Base-by-base conservation (phyloP, 352 stramenopile species). In the Pythium utonaiense region DNA sequence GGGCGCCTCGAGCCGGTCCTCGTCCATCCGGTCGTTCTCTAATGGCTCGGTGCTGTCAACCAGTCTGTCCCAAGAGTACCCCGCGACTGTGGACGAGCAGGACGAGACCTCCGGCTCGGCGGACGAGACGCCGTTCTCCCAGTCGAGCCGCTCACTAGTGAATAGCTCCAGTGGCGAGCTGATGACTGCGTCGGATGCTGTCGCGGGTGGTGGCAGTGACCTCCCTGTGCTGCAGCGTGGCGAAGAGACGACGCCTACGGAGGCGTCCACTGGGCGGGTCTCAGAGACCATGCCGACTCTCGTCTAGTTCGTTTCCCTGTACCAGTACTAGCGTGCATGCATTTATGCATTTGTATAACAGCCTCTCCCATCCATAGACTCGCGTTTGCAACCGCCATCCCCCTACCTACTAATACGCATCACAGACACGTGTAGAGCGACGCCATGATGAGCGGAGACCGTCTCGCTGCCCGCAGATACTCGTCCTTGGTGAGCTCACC, bases 391-490 rank as follows among this genome's bases (percentile, higher is more conserved):
- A n/a, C n/a, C n/a, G n/a, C n/a, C n/a, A n/a, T n/a, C n/a, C n/a
- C n/a, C n/a, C n/a, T n/a, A n/a, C n/a, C n/a, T n/a, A n/a, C n/a
- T n/a, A n/a, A n/a, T n/a, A n/a, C n/a, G n/a, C n/a, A n/a, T n/a
- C n/a, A n/a, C n/a, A n/a, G n/a, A n/a, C 65, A 79, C 41, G 71
- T 80, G 66, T 80, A 77, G 24, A 80, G 62, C 42, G 71, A 75
- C 21, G 71, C 71, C 22, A 77, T 62, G 47, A 80, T 75, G 13
- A 73, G 51, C 12, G 68, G 53, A 19, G 69, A 77, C 33, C 64
- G 61, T n/a, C 60, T 47, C 21, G 71, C 69, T 0, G 71, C 71
- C 14, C 66, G 61, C 24, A 80, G 58, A 40, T 77, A 77, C 57
- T 80, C 61, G 30, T 63, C 57, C 31, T 70, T 71, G 38, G 71